These are phyloP conservation scores for Malus sieversii DNA, from an alignment of 306 rosid species.

Conservation along the genomic window DNA sequence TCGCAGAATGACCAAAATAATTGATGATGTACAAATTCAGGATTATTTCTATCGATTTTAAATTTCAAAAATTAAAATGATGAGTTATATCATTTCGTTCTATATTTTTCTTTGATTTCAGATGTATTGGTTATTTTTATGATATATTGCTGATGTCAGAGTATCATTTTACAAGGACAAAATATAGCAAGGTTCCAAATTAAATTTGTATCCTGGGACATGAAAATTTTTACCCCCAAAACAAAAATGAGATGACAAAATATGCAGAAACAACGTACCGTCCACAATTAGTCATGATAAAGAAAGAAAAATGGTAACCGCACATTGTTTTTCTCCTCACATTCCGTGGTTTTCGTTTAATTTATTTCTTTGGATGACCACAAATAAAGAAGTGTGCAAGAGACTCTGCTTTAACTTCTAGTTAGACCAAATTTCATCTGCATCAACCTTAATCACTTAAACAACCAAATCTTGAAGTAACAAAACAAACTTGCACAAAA, in stretches of 20 bases:
- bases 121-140: background rate
- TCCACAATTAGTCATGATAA: background rate
- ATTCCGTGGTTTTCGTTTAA: too few relatives aligned
- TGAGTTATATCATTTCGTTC: too few relatives aligned
- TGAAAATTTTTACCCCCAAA: background rate
- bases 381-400: background rate
- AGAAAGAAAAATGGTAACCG: too few relatives aligned
- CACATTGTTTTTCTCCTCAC: too few relatives aligned
- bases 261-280: background rate
- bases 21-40: too few relatives aligned
- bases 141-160: background rate
- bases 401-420: too few relatives aligned
- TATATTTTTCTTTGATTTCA: background rate
- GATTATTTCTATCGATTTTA: accelerated
- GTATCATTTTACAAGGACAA: background rate
- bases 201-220: background rate
- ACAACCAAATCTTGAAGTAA: background rate
- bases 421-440: background rate
- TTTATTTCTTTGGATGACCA: too few relatives aligned
- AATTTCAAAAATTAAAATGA: too few relatives aligned
- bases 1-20: accelerated
- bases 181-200: background rate
- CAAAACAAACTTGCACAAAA: background rate
- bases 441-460: background rate
- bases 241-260: background rate